Conservation (phyloP, 2,329 filamentous ascomycete species). For the Botryotinia globosa region DNA sequence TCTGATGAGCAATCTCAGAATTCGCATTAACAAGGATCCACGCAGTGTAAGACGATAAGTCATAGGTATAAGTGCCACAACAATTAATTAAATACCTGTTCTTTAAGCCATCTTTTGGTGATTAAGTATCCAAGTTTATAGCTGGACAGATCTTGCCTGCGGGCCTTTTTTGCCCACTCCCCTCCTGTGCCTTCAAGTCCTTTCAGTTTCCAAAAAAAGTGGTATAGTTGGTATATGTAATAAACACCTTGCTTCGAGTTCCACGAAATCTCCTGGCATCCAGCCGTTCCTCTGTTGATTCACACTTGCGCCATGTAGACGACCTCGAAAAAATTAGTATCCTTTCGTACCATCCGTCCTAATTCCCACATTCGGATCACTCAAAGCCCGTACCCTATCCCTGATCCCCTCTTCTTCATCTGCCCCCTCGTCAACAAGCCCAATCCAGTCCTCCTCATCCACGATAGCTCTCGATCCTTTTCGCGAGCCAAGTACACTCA, state of each 20-base stretch:
- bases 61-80: neutral
- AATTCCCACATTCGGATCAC: too few species aligned
- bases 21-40: neutral
- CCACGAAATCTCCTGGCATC: neutral
- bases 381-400: too few species aligned
- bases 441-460: neutral
- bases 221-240: neutral
- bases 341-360: neutral
- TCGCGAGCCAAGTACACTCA: neutral
- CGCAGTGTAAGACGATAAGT: neutral
- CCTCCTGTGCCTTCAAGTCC: neutral
- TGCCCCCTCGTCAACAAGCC: neutral
- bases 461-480: neutral
- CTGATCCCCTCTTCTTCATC: neutral
- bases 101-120: neutral
- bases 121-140: neutral
- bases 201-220: neutral
- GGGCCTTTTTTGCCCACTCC: neutral
- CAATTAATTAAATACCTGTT: neutral
- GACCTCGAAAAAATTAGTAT: neutral
- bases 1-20: neutral
- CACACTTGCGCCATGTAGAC: neutral
- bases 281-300: neutral
- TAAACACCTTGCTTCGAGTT: neutral
- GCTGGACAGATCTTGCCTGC: neutral